Evolutionary conservation across 2,329 filamentous ascomycete genomes (phyloP).

Genomic region (Pyricularia sp.): DNA sequence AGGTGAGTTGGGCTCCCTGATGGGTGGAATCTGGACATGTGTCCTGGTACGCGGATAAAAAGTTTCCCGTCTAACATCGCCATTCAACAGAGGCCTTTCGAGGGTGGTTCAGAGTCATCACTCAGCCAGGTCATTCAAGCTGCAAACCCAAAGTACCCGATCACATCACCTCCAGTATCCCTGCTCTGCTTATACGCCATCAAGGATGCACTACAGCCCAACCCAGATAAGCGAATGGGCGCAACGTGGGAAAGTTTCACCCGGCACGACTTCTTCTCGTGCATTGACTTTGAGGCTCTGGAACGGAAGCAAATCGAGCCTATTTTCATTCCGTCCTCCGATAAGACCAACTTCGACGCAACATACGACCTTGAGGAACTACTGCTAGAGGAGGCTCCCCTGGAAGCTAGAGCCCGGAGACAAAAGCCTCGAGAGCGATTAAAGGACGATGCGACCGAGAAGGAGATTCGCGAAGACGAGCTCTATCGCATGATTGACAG

Average conservation of each 20-base stretch:
- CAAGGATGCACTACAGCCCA: constrained; percentile 69
- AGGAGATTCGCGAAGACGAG: constrained; percentile 91
- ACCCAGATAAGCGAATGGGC: constrained; percentile 76
- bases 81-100: constrained; percentile 68
- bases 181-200: constrained; percentile 85
- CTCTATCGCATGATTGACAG: constrained; percentile 90
- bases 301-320: constrained; percentile 84
- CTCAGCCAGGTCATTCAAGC: constrained; percentile 74
- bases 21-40: neutral
- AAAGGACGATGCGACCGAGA: constrained; percentile 88
- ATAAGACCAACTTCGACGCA: constrained; percentile 98
- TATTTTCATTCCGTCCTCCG: constrained; percentile 85
- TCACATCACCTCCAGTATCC: constrained; percentile 84
- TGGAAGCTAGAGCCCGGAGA: constrained; percentile 84
- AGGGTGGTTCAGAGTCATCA: constrained; percentile 75
- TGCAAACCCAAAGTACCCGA: constrained; percentile 77
- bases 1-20: constrained; percentile 43
- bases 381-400: constrained; percentile 83
- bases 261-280: constrained; percentile 79
- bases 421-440: constrained; percentile 89
- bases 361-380: constrained; percentile 96
- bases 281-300: constrained; percentile 74
- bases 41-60: neutral
- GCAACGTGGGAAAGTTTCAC: constrained; percentile 78
- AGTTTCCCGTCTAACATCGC: neutral